Conservation (phyloP, 2,329 filamentous ascomycete genomes). For the Apiospora sp. region DNA sequence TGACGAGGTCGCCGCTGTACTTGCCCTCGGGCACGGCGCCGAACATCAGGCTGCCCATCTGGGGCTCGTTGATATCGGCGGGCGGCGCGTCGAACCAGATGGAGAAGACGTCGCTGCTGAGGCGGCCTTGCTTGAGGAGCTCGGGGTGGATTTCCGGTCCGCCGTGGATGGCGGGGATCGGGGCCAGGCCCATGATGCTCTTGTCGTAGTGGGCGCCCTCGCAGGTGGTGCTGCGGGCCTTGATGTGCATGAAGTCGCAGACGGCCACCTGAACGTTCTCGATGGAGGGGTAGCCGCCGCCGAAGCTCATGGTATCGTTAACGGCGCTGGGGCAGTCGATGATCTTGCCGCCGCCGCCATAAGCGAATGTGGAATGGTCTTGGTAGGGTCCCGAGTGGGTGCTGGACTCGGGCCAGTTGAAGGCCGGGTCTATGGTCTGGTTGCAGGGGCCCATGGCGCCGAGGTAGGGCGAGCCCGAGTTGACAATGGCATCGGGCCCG, state of each 20-base stretch:
- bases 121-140: neutral
- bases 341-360: slow-evolving; percentile 25
- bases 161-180: neutral
- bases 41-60: slow-evolving; percentile 24
- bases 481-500: slow-evolving; percentile 24
- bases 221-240: slow-evolving; percentile 5
- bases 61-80: slow-evolving; percentile 24
- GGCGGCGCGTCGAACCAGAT: slow-evolving; percentile 25
- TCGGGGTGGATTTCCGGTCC: slow-evolving; percentile 23
- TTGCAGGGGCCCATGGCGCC: slow-evolving; percentile 24
- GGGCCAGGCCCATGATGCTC: slow-evolving; percentile 26
- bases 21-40: slow-evolving; percentile 18
- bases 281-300: slow-evolving; percentile 21
- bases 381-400: neutral
- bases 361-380: neutral
- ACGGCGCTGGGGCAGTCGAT: slow-evolving; percentile 22
- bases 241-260: slow-evolving; percentile 24
- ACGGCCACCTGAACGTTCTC: slow-evolving; percentile 24
- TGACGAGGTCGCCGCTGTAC: slow-evolving; percentile 22
- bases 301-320: slow-evolving; percentile 26
- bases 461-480: slow-evolving; percentile 27
- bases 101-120: slow-evolving; percentile 21
- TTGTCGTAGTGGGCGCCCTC: slow-evolving; percentile 23
- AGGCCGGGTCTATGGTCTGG: slow-evolving; percentile 17
- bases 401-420: slow-evolving; percentile 24